Base-by-base conservation (phyloP, 139 green algal genomes). In the Chlorella sp. region DNA sequence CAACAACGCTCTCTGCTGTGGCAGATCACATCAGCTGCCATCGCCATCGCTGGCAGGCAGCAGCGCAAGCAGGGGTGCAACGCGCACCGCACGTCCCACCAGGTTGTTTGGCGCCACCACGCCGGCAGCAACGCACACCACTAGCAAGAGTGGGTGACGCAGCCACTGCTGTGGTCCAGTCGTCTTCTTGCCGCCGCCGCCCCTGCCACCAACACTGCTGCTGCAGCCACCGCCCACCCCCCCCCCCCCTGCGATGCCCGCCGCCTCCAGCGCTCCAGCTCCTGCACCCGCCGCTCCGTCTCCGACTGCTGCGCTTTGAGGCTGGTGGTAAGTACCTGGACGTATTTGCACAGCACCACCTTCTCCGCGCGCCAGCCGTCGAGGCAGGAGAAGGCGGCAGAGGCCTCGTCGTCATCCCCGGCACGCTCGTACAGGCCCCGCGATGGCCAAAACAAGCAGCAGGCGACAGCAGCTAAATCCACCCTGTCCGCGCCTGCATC, bases 321-420 rank as follows among this genome's bases (percentile, higher is more conserved):
- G 51, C 36, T 66, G 51, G 51, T 51, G 0, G 68, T 74, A 3
- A 77, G 72, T 36, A 80, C 71, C 23, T 79, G 78, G 21, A 76
- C 64, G 59, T 83, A 83, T 36, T 76, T 83, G 48, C 80, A 25
- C 33, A 83, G 58, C 43, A 83, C 33, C 23, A 67, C 72, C 66
- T 80, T 80, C 46, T 80, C 63, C 76, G 61, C 7, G 8, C 5
- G 50, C 43, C 25, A 25, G 4, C 45, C 58, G 17, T 56, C 58
- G 14, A 45, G 43, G 35, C 35, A 29, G 59, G 25, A 23, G 62
- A 46, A 55, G 14, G 19, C 45, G 15, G 36, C 12, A 2, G 40
- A 51, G 12, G 48, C 5, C 3, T 3, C 8, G 38, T n/a, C 31
- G 14, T 29, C 27, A n/a, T n/a, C n/a, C n/a, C n/a, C n/a, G n/a